Evolutionary conservation across 495 filamentous ascomycete genomes (phyloP), one percentile per base, ranked within the genome.

Genomic region (Penicillium herquei): DNA sequence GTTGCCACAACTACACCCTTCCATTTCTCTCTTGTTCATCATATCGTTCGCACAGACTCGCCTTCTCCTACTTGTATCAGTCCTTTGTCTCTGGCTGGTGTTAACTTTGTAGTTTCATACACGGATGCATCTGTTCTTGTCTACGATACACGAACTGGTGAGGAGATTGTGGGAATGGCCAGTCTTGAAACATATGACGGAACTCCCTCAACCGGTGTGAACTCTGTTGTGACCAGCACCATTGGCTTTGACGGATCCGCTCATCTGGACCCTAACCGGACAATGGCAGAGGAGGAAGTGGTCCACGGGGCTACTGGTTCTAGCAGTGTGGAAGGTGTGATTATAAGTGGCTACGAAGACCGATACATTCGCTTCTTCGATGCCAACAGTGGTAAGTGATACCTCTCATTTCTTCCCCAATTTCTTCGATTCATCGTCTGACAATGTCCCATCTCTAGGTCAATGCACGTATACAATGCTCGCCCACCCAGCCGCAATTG

Each of bases 381-480:
- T 78, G 94, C 94, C 18, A 98, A 98, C 66, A 96, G 90, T 73
- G 94, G 94, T 98, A 84, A 70, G 91, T 86, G 8, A 51, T 17
- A n/a, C 11, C 21, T 7, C 48, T 2, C 34, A 51, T 5, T 14
- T 39, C 13, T 40, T 16, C 9, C 35, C 39, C 37, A 7, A 17
- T 32, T 54, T 32, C 7, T 10, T 49, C 13, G 1, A 9, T n/a
- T 56, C 18, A 39, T 26, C 47, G 56, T 61, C 75, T 78, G 68
- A 83, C 40, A 26, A 17, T 37, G 51, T 4, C 21, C 21, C 6
- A 49, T n/a, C 14, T 49, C 10, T 62, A 98, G 94, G 94, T 58
- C 95, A 98, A 94, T 96, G 92, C 76, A 96, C 95, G 13, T 98
- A 98, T 71, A 92, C 86, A 59, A 98, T 98, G 94, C 85, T 97